A percentile compares a stretch with the other conserved stretches of the same genome.
Evolutionary conservation across 768 basidiomycete species (phyloP).

Genomic region (Lentinula sp.): DNA sequence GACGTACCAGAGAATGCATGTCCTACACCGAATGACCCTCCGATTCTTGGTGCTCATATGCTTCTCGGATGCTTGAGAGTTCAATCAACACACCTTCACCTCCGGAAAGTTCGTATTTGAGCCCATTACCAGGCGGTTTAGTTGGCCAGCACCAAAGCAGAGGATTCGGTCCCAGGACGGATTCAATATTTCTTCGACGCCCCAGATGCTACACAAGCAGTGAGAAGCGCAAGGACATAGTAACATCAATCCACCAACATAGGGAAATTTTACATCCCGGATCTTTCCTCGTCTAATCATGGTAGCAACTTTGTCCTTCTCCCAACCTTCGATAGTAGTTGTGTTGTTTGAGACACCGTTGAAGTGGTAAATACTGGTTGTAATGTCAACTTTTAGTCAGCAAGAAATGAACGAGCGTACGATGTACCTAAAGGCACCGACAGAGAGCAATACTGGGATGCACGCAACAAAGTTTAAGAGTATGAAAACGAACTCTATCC

Average conservation of each 20-base stretch:
- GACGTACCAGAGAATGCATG: not conserved
- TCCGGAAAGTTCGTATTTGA: slow-evolving; percentile 68
- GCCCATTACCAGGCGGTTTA: slow-evolving; percentile 58
- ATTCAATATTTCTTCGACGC: slow-evolving; percentile 59
- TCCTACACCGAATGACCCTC: slow-evolving; percentile 9
- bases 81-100: slow-evolving; percentile 72
- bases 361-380: slow-evolving; percentile 76
- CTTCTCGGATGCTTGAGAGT: slow-evolving; percentile 22
- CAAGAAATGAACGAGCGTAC: not conserved
- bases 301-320: slow-evolving; percentile 91
- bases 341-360: slow-evolving; percentile 71
- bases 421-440: slow-evolving; percentile 83
- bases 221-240: not conserved
- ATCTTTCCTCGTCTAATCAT: slow-evolving; percentile 84
- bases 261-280: slow-evolving; percentile 84
- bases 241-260: slow-evolving; percentile 42
- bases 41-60: slow-evolving; percentile 11
- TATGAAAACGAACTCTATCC: slow-evolving; percentile 72
- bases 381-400: not conserved
- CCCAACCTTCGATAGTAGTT: slow-evolving; percentile 97
- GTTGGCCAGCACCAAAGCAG: slow-evolving; percentile 85
- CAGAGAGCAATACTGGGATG: slow-evolving; percentile 78
- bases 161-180: slow-evolving; percentile 71
- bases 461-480: slow-evolving; percentile 84
- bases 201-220: slow-evolving; percentile 70